These are phyloP conservation scores for Eruca vesicaria DNA, from an alignment of 441 rosid genomes.

Conservation along the genomic window DNA sequence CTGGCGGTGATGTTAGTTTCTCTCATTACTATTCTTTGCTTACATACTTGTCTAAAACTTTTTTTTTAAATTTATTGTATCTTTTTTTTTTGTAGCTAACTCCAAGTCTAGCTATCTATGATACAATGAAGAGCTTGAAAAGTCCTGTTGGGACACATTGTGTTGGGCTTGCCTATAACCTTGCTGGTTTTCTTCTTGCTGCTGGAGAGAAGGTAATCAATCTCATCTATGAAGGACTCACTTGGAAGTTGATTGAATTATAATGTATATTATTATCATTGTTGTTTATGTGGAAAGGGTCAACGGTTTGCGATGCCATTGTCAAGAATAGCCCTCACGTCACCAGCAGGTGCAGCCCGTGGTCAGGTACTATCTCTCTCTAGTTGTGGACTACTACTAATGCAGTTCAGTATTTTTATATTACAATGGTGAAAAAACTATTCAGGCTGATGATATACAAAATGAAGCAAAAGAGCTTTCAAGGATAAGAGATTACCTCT, in stretches of 20 bases:
- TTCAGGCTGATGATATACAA: constrained; percentile 79
- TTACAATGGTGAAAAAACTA: too few relatives aligned
- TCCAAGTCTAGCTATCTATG: constrained; percentile 78
- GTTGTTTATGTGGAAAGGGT: constrained; percentile 42
- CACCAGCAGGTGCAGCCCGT: constrained; percentile 94
- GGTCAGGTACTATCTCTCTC: constrained; percentile 60
- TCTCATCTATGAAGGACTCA: not conserved
- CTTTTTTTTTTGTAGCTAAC: constrained; percentile 65
- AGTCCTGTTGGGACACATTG: constrained; percentile 77
- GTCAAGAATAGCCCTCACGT: constrained; percentile 64
- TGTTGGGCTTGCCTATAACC: constrained; percentile 75
- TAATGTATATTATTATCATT: not conserved
- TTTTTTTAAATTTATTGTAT: too few relatives aligned
- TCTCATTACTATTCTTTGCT: not conserved
- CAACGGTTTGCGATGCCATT: constrained; percentile 75
- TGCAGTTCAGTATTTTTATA: not conserved
- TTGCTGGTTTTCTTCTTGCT: constrained; percentile 80
- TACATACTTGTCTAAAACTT: not conserved
- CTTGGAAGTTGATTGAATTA: not conserved
- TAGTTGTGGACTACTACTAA: not conserved
- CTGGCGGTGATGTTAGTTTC: constrained; percentile 88
- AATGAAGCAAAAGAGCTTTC: constrained; percentile 89
- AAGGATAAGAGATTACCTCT: constrained; percentile 74
- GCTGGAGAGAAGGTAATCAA: constrained; percentile 85
- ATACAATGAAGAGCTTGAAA: constrained; percentile 85